phyloP scores from a whole-genome alignment of 2,329 filamentous ascomycete species.

The Paraphoma sp. region DNA sequence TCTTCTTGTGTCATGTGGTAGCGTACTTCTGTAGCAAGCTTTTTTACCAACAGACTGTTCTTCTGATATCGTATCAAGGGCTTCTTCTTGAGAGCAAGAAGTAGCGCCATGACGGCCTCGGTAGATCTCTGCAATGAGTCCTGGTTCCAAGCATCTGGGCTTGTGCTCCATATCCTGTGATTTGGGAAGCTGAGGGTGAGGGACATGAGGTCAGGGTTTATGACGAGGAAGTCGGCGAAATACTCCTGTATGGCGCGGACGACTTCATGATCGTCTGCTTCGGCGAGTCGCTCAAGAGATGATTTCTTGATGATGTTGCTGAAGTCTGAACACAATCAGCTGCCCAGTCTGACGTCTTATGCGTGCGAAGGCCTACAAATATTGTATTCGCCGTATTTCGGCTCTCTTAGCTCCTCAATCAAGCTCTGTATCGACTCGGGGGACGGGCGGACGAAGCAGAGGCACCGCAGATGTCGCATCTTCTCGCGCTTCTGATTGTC shows the following conservation, averaged over 20 bases:
- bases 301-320: conserved; percentile 99
- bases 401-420: conserved; percentile 93
- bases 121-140: conserved; percentile 86
- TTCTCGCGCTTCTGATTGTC: conserved; percentile 91
- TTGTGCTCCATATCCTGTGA: conserved; percentile 80
- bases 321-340: conserved; percentile 66
- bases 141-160: conserved; percentile 86
- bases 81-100: conserved; percentile 94
- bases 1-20: conserved; percentile 96
- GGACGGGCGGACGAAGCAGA: conserved; percentile 92
- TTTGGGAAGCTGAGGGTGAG: conserved; percentile 75
- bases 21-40: conserved; percentile 88
- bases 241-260: conserved; percentile 94
- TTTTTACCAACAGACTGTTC: conserved; percentile 88
- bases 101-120: conserved; percentile 82
- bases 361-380: conserved; percentile 61
- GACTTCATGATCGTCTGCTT: conserved; percentile 97
- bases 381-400: conserved; percentile 97
- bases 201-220: conserved; percentile 93
- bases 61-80: conserved; percentile 92
- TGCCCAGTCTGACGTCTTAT: neutral
- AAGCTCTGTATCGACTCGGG: conserved; percentile 90
- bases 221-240: conserved; percentile 93
- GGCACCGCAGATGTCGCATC: conserved; percentile 94
- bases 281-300: conserved; percentile 87